These are phyloP conservation scores for Trichophyton schoenleinii DNA, from an alignment of 2,329 filamentous ascomycete species.

Conservation along the genomic window DNA sequence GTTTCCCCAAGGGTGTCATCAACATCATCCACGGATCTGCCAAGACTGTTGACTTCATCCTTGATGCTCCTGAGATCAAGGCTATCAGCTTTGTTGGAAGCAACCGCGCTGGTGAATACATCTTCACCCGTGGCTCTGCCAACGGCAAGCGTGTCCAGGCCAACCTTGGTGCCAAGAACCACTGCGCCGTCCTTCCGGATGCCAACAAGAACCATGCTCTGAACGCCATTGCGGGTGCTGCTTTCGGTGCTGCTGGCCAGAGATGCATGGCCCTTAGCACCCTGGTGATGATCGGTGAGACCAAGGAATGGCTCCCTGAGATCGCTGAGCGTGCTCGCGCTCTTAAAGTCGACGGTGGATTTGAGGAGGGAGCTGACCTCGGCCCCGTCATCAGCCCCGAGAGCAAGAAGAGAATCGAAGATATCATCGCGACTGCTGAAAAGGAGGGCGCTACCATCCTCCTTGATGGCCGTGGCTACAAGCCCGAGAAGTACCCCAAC, in stretches of 20 bases:
- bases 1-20: slow-evolving; percentile 52
- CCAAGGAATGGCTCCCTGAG: slow-evolving; percentile 52
- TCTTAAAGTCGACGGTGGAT: slow-evolving; percentile 48
- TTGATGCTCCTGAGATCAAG: slow-evolving; percentile 56
- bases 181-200: slow-evolving; percentile 54
- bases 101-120: slow-evolving; percentile 58
- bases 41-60: slow-evolving; percentile 55
- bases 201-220: slow-evolving; percentile 57
- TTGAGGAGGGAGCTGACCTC: slow-evolving; percentile 48
- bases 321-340: slow-evolving; percentile 49
- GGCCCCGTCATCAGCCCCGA: slow-evolving; percentile 52
- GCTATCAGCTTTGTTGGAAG: slow-evolving; percentile 56
- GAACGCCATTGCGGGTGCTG: slow-evolving; percentile 54
- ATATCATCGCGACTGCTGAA: slow-evolving; percentile 48
- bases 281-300: slow-evolving; percentile 52
- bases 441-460: slow-evolving; percentile 52
- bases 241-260: slow-evolving; percentile 57
- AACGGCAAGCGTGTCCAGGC: slow-evolving; percentile 59
- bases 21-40: slow-evolving; percentile 55
- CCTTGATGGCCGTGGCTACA: slow-evolving; percentile 49
- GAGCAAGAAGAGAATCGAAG: slow-evolving; percentile 52
- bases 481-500: slow-evolving; percentile 51
- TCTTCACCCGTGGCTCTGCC: slow-evolving; percentile 54
- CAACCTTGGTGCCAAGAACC: slow-evolving; percentile 59
- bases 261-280: slow-evolving; percentile 58